Evolutionary conservation across 1,284 basidiomycete genomes (phyloP).

Genomic region (Testicularia cyperi): DNA sequence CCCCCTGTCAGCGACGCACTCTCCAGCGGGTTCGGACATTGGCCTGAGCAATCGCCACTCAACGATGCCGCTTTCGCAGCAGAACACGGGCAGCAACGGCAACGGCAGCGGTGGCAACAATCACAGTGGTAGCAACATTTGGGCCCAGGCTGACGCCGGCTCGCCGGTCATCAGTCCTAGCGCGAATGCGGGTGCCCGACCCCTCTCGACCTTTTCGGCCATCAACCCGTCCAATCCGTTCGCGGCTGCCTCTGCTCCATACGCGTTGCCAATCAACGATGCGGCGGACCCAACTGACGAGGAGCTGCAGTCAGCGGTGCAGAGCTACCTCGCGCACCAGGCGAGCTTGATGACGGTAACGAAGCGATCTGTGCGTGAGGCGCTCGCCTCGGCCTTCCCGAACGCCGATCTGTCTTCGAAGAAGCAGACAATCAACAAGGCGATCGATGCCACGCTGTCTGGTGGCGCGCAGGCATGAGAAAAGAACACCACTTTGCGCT

Average conservation of each 20-base stretch:
- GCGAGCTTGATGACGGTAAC: slow-evolving; percentile 56
- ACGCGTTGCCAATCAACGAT: slow-evolving; percentile 27
- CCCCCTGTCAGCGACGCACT: slow-evolving; percentile 12
- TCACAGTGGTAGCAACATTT: slow-evolving; percentile 34
- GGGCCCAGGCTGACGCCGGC: slow-evolving; percentile 9
- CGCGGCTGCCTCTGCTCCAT: slow-evolving; percentile 11
- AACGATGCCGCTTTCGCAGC: slow-evolving; percentile 41
- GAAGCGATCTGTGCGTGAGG: slow-evolving; percentile 55
- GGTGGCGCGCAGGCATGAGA: slow-evolving; percentile 35
- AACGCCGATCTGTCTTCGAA: slow-evolving; percentile 47
- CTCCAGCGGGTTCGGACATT: slow-evolving; percentile 22
- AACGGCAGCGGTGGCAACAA: not conserved
- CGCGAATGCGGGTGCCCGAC: slow-evolving; percentile 9
- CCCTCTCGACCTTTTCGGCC: slow-evolving; percentile 26
- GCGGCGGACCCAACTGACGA: slow-evolving; percentile 44
- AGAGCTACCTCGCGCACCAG: slow-evolving; percentile 53
- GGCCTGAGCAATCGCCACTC: slow-evolving; percentile 7
- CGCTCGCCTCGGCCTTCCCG: slow-evolving; percentile 52
- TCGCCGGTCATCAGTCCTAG: too few relatives aligned
- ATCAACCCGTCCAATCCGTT: slow-evolving; percentile 41
- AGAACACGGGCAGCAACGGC: slow-evolving; percentile 34
- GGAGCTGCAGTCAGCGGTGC: slow-evolving; percentile 49
- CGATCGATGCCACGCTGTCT: slow-evolving; percentile 56
- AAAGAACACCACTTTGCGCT: too few relatives aligned
- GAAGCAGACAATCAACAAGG: slow-evolving; percentile 54